A percentile compares a stretch with the other conserved stretches of the same genome.
Conservation (phyloP, 2,329 filamentous ascomycete genomes). For the Thelonectria olida region DNA sequence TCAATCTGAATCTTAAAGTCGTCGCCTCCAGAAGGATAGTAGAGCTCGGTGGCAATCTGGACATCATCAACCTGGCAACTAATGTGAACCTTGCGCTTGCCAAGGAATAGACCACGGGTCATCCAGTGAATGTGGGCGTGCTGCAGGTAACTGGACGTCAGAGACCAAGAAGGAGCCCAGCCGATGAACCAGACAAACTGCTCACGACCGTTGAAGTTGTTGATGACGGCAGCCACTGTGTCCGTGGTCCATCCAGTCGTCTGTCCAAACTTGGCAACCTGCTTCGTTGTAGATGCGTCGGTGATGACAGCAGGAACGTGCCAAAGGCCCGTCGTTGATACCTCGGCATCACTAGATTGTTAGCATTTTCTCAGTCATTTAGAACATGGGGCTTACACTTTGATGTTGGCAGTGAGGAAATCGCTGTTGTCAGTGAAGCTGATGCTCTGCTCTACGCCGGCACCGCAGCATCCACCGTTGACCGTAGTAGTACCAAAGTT, state of each 20-base stretch:
- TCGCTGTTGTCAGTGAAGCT: constrained; percentile 22
- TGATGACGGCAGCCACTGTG: constrained; percentile 29
- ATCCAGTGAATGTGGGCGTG: constrained; percentile 32
- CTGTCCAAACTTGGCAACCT: constrained; percentile 27
- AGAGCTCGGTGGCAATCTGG: constrained; percentile 24
- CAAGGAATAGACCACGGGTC: constrained; percentile 29
- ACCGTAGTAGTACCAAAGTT: constrained; percentile 14
- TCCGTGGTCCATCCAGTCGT: constrained; percentile 17
- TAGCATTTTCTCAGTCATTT: not conserved
- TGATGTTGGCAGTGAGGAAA: constrained; percentile 26
- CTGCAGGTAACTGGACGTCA: constrained; percentile 26
- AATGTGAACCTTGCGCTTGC: constrained; percentile 30
- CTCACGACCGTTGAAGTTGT: constrained; percentile 27
- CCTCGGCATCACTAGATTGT: constrained; percentile 13
- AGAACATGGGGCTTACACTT: constrained; percentile 4
- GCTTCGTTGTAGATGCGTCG: constrained; percentile 18
- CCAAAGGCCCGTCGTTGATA: constrained; percentile 28
- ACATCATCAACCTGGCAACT: constrained; percentile 28
- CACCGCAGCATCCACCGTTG: constrained; percentile 4
- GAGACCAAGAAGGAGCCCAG: constrained; percentile 29
- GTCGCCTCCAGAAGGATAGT: constrained; percentile 19
- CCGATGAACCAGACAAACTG: constrained; percentile 32
- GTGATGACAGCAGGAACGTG: constrained; percentile 26
- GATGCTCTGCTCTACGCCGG: constrained; percentile 17
- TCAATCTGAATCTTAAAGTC: constrained; percentile 27